Evolutionary conservation across 73 alveolate genomes (phyloP).

Genomic region (Tetrahymena elliotti): DNA sequence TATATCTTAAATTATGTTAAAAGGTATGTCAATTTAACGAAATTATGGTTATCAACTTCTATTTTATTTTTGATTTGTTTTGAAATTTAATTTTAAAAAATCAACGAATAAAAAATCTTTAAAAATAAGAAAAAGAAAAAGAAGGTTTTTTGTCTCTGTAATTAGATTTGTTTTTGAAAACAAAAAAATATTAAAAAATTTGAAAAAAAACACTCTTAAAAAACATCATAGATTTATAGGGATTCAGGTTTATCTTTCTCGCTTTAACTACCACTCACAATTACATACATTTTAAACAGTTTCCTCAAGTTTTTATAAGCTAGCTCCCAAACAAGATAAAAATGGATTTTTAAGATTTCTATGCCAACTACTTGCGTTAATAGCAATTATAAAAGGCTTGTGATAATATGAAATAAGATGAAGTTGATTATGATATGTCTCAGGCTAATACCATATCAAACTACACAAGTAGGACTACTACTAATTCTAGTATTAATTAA

Average conservation of each 20-base stretch:
- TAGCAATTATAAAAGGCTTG: not conserved
- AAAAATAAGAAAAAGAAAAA: not conserved
- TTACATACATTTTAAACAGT: not conserved
- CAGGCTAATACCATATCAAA: not conserved
- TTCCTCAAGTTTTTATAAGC: not conserved
- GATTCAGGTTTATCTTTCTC: not conserved
- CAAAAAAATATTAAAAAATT: not conserved
- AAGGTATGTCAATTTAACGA: not conserved
- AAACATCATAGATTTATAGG: not conserved
- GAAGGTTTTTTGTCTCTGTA: not conserved
- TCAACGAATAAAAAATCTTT: not conserved
- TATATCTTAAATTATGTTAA: not conserved
- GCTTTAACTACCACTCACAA: not conserved
- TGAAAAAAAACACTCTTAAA: not conserved
- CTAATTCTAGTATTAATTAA: not conserved
- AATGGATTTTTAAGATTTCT: not conserved
- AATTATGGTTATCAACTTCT: not conserved
- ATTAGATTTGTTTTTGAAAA: not conserved
- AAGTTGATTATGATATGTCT: not conserved
- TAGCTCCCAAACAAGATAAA: not conserved
- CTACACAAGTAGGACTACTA: not conserved
- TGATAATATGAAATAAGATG: not conserved
- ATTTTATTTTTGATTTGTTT: not conserved
- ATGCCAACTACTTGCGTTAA: not conserved
- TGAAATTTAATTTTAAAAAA: not conserved